Conservation (phyloP, 2,329 filamentous ascomycete genomes). For the Exophiala sp. region DNA sequence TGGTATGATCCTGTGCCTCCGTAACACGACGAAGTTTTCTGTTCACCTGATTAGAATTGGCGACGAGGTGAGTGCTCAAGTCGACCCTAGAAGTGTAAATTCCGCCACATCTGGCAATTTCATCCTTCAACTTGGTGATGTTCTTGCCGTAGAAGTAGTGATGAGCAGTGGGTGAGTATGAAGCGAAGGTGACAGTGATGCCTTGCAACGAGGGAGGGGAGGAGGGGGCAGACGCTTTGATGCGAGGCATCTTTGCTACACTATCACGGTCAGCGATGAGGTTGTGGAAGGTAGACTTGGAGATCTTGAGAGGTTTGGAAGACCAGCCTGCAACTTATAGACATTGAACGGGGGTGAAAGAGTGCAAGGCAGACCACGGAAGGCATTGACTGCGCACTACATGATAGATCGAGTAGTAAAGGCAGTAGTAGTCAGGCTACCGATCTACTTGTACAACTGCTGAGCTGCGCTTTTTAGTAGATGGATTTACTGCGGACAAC, state of each 20-base stretch:
- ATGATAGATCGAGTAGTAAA: background rate
- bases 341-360: slow-evolving; percentile 3
- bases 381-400: background rate
- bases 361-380: background rate
- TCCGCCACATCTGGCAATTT: slow-evolving; percentile 35
- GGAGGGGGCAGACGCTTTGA: slow-evolving; percentile 6
- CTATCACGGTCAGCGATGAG: slow-evolving; percentile 1
- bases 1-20: slow-evolving; percentile 2
- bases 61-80: slow-evolving; percentile 37
- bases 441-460: background rate
- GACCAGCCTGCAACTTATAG: background rate
- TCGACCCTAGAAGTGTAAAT: slow-evolving; percentile 32
- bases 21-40: slow-evolving; percentile 26
- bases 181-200: slow-evolving; percentile 14
- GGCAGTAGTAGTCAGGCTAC: background rate
- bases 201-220: slow-evolving; percentile 7
- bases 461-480: too few relatives aligned
- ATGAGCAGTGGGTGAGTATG: slow-evolving; percentile 7
- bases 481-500: slow-evolving; percentile 3
- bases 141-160: slow-evolving; percentile 9
- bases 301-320: background rate
- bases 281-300: background rate
- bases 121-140: slow-evolving; percentile 28
- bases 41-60: slow-evolving; percentile 36
- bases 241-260: slow-evolving; percentile 10